Conservation (phyloP, 1,284 basidiomycete genomes). For the Neonothopanus nambi region DNA sequence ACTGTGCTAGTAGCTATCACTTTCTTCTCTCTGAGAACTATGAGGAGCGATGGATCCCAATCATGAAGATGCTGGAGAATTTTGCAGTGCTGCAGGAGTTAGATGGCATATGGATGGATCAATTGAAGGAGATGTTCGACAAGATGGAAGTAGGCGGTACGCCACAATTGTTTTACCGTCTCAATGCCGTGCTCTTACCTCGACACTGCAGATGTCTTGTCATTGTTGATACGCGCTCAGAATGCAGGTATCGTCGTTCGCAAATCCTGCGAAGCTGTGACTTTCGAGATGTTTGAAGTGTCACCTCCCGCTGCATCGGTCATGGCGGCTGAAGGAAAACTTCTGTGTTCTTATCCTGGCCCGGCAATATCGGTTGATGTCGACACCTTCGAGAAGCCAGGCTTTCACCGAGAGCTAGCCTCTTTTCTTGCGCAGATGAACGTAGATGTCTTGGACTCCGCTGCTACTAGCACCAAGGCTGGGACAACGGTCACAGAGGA, state of each 20-base stretch:
- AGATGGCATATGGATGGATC: background rate
- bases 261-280: conserved; percentile 21
- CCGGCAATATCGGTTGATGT: conserved; percentile 26
- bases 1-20: no score
- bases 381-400: conserved; percentile 17
- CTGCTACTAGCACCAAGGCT: no score
- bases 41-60: conserved; percentile 23
- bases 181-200: no score
- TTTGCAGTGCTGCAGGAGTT: conserved; percentile 11
- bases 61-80: conserved; percentile 26
- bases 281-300: conserved; percentile 44
- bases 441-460: no score
- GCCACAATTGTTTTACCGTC: background rate
- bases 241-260: conserved; percentile 45
- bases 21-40: no score
- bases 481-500: no score
- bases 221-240: conserved; percentile 39
- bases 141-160: conserved; percentile 24
- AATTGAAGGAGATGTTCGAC: conserved; percentile 14
- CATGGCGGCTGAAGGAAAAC: conserved; percentile 37
- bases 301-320: conserved; percentile 33
- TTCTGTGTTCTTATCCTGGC: conserved; percentile 35
- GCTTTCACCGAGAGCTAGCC: no score
- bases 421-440: no score
- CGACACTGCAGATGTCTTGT: no score